These are phyloP conservation scores for Colletotrichum eremochloae DNA, from an alignment of 2,329 filamentous ascomycete genomes.

Conservation along the genomic window DNA sequence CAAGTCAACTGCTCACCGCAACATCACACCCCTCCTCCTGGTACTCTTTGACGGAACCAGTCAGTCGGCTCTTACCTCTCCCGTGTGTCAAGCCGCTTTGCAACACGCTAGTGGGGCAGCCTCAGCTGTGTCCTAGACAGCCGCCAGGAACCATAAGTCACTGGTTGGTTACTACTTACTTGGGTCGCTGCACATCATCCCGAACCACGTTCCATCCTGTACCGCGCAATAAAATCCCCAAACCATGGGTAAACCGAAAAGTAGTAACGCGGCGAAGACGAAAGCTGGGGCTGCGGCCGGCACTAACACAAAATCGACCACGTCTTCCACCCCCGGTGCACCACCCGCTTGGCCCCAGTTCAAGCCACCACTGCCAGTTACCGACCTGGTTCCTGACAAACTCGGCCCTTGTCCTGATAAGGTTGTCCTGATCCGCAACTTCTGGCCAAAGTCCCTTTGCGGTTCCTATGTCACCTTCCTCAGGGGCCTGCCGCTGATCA, in stretches of 20 bases:
- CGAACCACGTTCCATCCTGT: conserved; percentile 24
- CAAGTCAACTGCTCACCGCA: conserved; percentile 4
- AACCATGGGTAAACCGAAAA: conserved; percentile 44
- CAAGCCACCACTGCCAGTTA: conserved; percentile 75
- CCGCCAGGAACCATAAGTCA: conserved; percentile 32
- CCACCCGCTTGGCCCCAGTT: conserved; percentile 76
- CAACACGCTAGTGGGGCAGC: conserved; percentile 29
- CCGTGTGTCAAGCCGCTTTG: conserved; percentile 20
- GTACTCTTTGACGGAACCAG: conserved; percentile 1
- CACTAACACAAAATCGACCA: conserved; percentile 33
- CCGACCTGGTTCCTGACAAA: conserved; percentile 72
- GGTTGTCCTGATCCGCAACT: conserved; percentile 79
- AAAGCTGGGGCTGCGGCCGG: conserved; percentile 12
- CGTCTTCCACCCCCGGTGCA: conserved; percentile 37
- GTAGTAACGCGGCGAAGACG: conserved; percentile 34
- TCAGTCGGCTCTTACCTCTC: conserved; percentile 18
- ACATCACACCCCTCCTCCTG: neutral
- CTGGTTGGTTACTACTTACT: neutral
- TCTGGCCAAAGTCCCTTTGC: conserved; percentile 82
- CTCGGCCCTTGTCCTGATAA: conserved; percentile 67
- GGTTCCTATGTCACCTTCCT: conserved; percentile 83
- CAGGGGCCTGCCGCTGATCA: conserved; percentile 75
- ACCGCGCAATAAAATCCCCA: conserved; percentile 44
- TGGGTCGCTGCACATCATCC: conserved; percentile 32
- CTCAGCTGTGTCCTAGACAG: conserved; percentile 36